Evolutionary conservation across 306 rosid genomes (phyloP).

Genomic region (Glycine soja): DNA sequence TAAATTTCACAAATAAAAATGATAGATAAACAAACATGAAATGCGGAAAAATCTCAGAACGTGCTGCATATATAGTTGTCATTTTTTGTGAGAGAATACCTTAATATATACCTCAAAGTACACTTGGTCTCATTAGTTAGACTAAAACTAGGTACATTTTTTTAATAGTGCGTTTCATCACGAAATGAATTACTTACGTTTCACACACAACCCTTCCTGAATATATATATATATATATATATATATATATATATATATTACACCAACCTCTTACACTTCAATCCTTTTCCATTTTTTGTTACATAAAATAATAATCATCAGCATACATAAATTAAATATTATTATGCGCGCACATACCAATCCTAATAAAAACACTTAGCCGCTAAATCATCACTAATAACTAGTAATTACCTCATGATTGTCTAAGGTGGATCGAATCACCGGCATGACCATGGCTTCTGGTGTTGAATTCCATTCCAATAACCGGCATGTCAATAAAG

Average conservation of each 20-base stretch:
- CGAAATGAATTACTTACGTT: background rate
- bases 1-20: background rate
- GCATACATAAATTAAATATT: too few species aligned
- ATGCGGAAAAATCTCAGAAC: background rate
- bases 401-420: slow-evolving; percentile 51
- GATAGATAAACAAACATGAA: background rate
- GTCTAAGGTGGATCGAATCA: slow-evolving; percentile 33
- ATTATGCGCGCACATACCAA: background rate
- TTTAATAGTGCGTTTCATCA: background rate
- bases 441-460: background rate
- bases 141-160: too few species aligned
- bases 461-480: background rate
- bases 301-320: background rate
- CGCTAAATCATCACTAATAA: too few species aligned
- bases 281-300: too few species aligned
- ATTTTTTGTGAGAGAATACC: background rate
- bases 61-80: background rate
- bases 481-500: too few species aligned
- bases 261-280: too few species aligned
- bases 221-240: too few species aligned
- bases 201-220: background rate
- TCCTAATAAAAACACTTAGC: background rate
- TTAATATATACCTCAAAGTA: too few species aligned
- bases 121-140: too few species aligned
- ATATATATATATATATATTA: background rate